These are phyloP conservation scores for Ceratocystis lukuohia DNA, from an alignment of 2,329 filamentous ascomycete species.

Conservation along the genomic window DNA sequence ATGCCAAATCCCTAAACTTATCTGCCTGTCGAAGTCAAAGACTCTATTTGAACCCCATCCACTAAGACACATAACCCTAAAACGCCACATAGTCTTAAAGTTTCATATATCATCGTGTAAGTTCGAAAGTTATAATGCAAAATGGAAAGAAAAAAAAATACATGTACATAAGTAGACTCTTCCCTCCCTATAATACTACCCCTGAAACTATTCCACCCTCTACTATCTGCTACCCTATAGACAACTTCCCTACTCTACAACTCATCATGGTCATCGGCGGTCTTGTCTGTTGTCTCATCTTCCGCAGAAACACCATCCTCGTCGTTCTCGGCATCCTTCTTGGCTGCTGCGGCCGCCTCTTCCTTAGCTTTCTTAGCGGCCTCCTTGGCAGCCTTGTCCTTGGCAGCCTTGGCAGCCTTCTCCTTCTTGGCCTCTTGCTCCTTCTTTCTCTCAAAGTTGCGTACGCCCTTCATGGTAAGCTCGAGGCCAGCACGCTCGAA, in stretches of 20 bases:
- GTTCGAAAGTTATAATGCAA: background rate
- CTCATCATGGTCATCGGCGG: constrained; percentile 28
- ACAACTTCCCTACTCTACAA: constrained; percentile 10
- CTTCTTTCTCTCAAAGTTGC: constrained; percentile 37
- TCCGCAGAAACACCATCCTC: constrained; percentile 21
- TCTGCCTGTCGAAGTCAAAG: background rate
- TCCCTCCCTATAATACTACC: too few species aligned
- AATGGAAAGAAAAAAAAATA: background rate
- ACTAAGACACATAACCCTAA: background rate
- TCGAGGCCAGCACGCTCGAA: constrained; percentile 59
- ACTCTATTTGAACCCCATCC: background rate
- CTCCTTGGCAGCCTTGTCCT: constrained; percentile 30
- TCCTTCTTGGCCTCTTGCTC: constrained; percentile 34
- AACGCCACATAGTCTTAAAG: background rate
- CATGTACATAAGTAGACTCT: background rate
- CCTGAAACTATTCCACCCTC: too few species aligned
- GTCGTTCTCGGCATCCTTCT: constrained; percentile 26
- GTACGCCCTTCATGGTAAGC: constrained; percentile 55
- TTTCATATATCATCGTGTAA: background rate
- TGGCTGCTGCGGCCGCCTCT: constrained; percentile 26
- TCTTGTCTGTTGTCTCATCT: constrained; percentile 31
- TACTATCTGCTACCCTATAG: too few species aligned
- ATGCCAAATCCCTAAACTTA: background rate
- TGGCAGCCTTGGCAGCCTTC: constrained; percentile 33
- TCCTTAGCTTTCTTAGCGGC: constrained; percentile 29